Evolutionary conservation across 2,329 filamentous ascomycete genomes (phyloP).

Genomic region (Camillea tinctor): DNA sequence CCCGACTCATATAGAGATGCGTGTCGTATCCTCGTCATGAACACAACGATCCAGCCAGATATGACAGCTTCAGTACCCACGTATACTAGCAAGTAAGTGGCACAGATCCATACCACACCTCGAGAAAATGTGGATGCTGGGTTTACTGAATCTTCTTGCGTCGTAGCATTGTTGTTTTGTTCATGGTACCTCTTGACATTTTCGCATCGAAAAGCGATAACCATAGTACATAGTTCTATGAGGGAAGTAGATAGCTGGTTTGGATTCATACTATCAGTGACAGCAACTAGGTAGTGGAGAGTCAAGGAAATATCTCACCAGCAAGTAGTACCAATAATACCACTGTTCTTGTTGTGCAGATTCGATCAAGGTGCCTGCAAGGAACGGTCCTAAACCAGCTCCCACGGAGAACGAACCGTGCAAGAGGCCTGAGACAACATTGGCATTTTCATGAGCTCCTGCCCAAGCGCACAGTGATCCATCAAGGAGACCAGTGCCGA

Average conservation of each 20-base stretch:
- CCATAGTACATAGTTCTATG: conserved; percentile 28
- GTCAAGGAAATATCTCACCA: conserved; percentile 30
- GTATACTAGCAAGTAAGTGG: conserved; percentile 42
- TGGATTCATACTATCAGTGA: background rate
- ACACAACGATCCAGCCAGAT: conserved; percentile 46
- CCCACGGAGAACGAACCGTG: conserved; percentile 41
- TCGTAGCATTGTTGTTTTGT: conserved; percentile 12
- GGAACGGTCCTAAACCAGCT: conserved; percentile 37
- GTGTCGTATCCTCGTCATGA: conserved; percentile 41
- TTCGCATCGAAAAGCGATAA: conserved; percentile 38
- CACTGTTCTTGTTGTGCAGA: conserved; percentile 28
- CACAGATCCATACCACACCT: conserved; percentile 40
- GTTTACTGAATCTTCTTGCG: background rate
- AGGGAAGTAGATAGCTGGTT: conserved; percentile 14
- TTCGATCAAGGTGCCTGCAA: conserved; percentile 32
- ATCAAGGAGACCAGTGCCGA: conserved; percentile 42
- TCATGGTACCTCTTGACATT: conserved; percentile 32
- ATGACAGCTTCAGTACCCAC: conserved; percentile 45
- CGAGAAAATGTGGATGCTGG: conserved; percentile 28
- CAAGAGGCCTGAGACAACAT: conserved; percentile 38
- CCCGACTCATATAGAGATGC: conserved; percentile 36
- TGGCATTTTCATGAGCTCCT: conserved; percentile 38
- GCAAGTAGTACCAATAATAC: conserved; percentile 39
- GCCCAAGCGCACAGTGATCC: conserved; percentile 47
- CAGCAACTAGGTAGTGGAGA: no score